A percentile compares a stretch with the other conserved stretches of the same genome.
phyloP scores from a whole-genome alignment of 257 asterid genomes.

The Fraxinus excelsior region DNA sequence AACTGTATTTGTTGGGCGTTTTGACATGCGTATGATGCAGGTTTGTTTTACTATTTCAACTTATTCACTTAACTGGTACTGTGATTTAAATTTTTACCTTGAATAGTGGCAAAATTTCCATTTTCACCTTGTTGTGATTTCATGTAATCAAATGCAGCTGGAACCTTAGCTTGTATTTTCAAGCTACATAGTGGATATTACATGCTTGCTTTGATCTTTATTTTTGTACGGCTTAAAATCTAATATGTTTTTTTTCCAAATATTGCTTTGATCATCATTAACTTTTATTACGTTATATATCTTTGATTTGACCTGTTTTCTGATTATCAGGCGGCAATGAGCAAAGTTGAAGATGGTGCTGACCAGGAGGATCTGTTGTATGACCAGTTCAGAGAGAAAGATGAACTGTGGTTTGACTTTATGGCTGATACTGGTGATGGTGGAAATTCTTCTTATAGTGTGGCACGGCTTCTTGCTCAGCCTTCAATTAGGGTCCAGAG shows the following conservation, averaged over 20 bases:
- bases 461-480: constrained; percentile 94
- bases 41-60: constrained; percentile 37
- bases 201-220: neutral
- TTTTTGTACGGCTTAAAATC: neutral
- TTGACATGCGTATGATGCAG: constrained; percentile 99
- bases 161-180: neutral
- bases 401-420: constrained; percentile 97
- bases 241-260: neutral
- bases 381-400: constrained; percentile 78
- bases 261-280: neutral
- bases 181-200: neutral
- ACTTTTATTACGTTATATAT: neutral
- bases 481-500: constrained; percentile 63
- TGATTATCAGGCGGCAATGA: constrained; percentile 87
- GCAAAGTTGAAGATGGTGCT: constrained; percentile 76
- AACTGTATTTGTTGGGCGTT: constrained; percentile 98
- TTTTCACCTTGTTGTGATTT: neutral
- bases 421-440: constrained; percentile 99
- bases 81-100: neutral
- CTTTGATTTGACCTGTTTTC: constrained; percentile 20
- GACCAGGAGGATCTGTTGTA: constrained; percentile 83
- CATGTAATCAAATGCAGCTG: neutral
- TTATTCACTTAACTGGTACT: constrained; percentile 6
- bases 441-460: constrained; percentile 90
- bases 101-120: neutral